Evolutionary conservation across 441 rosid species (phyloP).

Genomic region (Hypseocharis bilobata): DNA sequence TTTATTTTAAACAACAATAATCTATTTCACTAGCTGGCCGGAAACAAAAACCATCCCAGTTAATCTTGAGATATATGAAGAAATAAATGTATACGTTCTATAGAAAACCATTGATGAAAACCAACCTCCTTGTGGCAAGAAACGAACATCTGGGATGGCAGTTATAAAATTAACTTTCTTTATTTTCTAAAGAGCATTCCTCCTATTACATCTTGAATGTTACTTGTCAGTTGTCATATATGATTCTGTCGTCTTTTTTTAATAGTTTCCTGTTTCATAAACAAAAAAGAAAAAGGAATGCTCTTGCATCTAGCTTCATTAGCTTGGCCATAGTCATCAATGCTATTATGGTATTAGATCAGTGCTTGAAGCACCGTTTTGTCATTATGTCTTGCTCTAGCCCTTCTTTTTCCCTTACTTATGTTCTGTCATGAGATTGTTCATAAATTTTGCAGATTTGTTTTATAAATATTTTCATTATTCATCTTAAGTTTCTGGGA

Average conservation of each 20-base stretch:
- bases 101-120: neutral
- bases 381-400: too few relatives aligned
- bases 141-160: too few relatives aligned
- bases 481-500: neutral
- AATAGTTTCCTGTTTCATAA: too few relatives aligned
- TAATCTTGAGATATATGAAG: neutral
- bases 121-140: too few relatives aligned
- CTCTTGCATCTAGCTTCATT: neutral
- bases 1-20: too few relatives aligned
- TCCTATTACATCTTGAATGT: neutral
- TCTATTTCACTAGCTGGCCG: neutral
- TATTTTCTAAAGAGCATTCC: neutral
- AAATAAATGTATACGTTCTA: neutral
- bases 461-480: neutral
- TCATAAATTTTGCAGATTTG: too few relatives aligned
- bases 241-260: neutral
- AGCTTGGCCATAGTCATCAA: neutral
- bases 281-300: too few relatives aligned
- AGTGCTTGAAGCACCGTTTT: conserved; percentile 5
- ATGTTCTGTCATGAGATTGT: too few relatives aligned
- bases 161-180: too few relatives aligned
- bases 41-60: neutral
- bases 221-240: neutral
- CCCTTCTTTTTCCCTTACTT: too few relatives aligned
- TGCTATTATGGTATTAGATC: too few relatives aligned